phyloP scores from a whole-genome alignment of 768 basidiomycete species.

The Termitomyces sp. region DNA sequence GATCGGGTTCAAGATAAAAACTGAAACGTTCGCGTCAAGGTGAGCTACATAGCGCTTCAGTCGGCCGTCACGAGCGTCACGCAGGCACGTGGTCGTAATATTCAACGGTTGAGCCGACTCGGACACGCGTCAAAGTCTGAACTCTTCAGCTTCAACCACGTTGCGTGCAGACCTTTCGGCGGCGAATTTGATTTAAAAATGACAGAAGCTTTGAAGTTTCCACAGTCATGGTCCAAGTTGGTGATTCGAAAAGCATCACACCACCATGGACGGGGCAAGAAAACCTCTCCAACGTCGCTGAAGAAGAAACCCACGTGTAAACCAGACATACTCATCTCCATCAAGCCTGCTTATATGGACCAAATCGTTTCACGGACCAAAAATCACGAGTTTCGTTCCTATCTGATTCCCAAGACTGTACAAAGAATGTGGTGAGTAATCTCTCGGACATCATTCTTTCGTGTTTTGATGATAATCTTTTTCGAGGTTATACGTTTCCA shows the following conservation, averaged over 20 bases:
- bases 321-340: constrained; percentile 1
- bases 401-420: neutral
- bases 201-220: neutral
- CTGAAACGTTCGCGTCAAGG: too few relatives aligned
- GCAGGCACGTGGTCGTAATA: neutral
- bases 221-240: neutral
- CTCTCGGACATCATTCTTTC: neutral
- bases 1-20: neutral
- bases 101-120: neutral
- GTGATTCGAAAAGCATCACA: neutral
- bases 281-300: neutral
- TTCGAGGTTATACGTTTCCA: constrained; percentile 1
- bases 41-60: too few relatives aligned
- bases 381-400: constrained; percentile 1
- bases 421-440: neutral
- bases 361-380: neutral
- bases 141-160: neutral
- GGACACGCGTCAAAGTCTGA: neutral
- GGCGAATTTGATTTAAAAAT: neutral
- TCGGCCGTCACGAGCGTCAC: neutral
- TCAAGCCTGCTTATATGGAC: constrained; percentile 2
- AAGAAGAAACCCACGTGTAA: neutral
- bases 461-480: neutral
- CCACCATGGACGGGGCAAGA: neutral
- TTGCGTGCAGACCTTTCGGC: neutral